Base-by-base conservation (phyloP, 495 filamentous ascomycete genomes). In the Penicillium ucsense region DNA sequence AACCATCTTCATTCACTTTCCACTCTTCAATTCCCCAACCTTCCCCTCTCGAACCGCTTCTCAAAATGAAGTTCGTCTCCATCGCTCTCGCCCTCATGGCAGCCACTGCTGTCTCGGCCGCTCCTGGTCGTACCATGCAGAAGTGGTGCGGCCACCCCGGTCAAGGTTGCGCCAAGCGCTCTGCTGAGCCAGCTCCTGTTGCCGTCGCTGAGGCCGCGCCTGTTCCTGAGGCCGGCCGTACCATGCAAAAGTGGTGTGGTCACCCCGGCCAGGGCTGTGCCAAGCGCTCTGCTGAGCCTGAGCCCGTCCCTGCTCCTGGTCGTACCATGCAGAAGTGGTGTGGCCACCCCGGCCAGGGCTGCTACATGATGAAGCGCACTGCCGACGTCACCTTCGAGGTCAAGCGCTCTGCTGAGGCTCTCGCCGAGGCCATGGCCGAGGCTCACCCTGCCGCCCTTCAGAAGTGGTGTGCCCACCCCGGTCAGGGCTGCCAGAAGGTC, bases 331-430 rank as follows among this genome's bases (percentile, higher is more conserved):
- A 57, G 38, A 55, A 57, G 51, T 70, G 65, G 67, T 68, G 67
- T 41, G 41, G 36, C 8, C 46, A 48, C 34, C 46, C 46, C 39
- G 63, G 59, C 10, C 63, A 66, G 46, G 54, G 52, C 41, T 68
- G 63, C 50, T 45, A 45, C 45, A 55, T 50, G 51, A 34, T 59
- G 33, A 69, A 62, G 58, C 66, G 61, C 42, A 52, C 64, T 10
- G 57, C 54, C 51, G 65, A 63, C 50, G 61, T 51, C 38, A 50
- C 51, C 42, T 34, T 36, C 20, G 60, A 74, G 38, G 56, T 74
- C 50, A 74, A 72, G 61, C 74, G 75, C 45, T 71, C 71, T 32
- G 75, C 74, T 27, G 68, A 74, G n/a, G 74, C 66, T 36, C 54
- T 73, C 29, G 72, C 71, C 30, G 68, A 72, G 41, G 70, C 73